Conservation (phyloP, 2,329 filamentous ascomycete genomes). For the Arthrobotrys pseudoclavata region DNA sequence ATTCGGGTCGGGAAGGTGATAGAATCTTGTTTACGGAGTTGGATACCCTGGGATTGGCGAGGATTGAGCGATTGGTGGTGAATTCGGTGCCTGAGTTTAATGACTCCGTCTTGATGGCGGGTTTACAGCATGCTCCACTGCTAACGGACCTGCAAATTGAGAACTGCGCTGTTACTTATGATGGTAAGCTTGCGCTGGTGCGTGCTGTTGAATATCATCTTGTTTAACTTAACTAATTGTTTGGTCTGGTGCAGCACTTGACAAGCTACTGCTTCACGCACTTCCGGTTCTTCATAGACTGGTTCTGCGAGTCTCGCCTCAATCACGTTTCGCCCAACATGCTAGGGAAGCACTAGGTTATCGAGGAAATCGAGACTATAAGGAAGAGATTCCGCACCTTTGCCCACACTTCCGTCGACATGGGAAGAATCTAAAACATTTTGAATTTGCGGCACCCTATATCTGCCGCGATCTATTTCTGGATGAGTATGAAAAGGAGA, state of each 20-base stretch:
- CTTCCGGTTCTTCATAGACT: conserved; percentile 60
- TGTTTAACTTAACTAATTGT: neutral
- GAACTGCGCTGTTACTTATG: conserved; percentile 59
- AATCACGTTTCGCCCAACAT: conserved; percentile 60
- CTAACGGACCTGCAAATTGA: conserved; percentile 61
- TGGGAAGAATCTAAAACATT: conserved; percentile 61
- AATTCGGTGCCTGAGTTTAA: conserved; percentile 62
- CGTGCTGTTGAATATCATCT: neutral
- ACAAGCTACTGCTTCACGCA: conserved; percentile 58
- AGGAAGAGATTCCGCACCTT: conserved; percentile 60
- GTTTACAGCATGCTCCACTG: conserved; percentile 60
- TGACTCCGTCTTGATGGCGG: conserved; percentile 62
- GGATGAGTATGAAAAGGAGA: conserved; percentile 60
- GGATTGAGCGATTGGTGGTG: conserved; percentile 61
- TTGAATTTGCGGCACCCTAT: conserved; percentile 61
- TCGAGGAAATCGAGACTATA: conserved; percentile 42
- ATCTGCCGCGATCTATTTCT: conserved; percentile 62
- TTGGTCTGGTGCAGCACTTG: conserved; percentile 4
- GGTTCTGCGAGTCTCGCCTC: conserved; percentile 59
- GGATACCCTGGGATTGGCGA: conserved; percentile 60
- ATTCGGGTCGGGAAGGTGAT: conserved; percentile 20
- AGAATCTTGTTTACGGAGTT: conserved; percentile 54
- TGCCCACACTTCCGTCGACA: conserved; percentile 61
- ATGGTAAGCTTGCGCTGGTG: conserved; percentile 40
- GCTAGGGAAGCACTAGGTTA: conserved; percentile 58